A percentile compares a stretch with the other conserved stretches of the same genome.
Conservation (phyloP, 352 stramenopile genomes). For the Aphanomyces euteiches region DNA sequence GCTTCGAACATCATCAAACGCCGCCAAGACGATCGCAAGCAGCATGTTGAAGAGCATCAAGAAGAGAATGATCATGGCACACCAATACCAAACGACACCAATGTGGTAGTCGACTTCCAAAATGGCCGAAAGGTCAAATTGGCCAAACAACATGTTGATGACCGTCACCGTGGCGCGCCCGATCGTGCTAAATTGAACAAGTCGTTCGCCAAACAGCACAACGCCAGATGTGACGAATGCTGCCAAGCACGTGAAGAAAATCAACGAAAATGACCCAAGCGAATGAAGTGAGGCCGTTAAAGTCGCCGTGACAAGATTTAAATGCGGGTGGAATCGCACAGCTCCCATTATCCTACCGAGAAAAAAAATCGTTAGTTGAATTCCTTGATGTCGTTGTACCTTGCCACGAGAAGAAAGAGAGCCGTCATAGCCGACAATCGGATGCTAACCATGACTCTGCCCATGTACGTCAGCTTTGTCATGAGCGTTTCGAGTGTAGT, state of each 20-base stretch:
- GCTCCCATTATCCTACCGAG: conserved; percentile 16
- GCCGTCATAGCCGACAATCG: conserved; percentile 18
- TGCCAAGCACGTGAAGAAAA: conserved; percentile 56
- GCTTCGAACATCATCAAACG: conserved; percentile 49
- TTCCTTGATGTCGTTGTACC: not conserved
- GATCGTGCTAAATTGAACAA: conserved; percentile 47
- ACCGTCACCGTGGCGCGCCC: conserved; percentile 46
- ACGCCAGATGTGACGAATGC: conserved; percentile 48
- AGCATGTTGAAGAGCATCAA: conserved; percentile 72
- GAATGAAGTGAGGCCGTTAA: conserved; percentile 47
- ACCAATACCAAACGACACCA: conserved; percentile 62
- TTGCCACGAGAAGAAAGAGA: conserved; percentile 12
- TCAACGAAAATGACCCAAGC: conserved; percentile 51
- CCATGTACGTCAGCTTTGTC: conserved; percentile 3
- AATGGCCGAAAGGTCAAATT: conserved; percentile 54
- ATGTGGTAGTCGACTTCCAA: conserved; percentile 42
- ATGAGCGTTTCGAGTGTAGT: not conserved
- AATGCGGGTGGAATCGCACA: conserved; percentile 50
- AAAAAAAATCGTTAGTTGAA: not conserved
- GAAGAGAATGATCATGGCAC: conserved; percentile 57
- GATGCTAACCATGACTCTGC: conserved; percentile 8
- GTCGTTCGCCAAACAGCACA: conserved; percentile 55
- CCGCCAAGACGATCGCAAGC: conserved; percentile 60
- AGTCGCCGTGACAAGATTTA: conserved; percentile 58
- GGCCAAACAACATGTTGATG: conserved; percentile 65